Evolutionary conservation across 768 basidiomycete species (phyloP), one percentile per base, ranked within the genome.

Genomic region (Hydnomerulius pinastri): DNA sequence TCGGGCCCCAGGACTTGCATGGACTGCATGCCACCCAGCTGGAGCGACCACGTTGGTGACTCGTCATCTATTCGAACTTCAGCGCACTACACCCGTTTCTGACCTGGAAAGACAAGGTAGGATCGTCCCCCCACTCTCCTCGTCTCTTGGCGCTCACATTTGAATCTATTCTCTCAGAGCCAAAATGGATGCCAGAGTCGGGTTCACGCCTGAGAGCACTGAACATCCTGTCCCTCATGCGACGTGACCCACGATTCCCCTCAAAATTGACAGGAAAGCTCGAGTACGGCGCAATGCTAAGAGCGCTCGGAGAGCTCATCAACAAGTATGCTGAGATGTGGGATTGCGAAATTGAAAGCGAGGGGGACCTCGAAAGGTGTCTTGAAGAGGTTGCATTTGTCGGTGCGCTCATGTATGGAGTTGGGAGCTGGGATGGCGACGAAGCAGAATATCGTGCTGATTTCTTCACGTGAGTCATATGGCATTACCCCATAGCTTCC

Each of bases 351-450:
- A 55, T 62, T 20, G 45, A 54, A 18, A 49, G 68, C 46, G 49
- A 68, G 48, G 43, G 65, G 18, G 65, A 71, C 45, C 56, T 81
- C 3, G 68, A 72, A 15, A 57, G 66, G 21, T 83, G 82, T 60
- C 70, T 82, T 12, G 79, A 82, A 56, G 82, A 88, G 62, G 56
- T 87, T 9, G 62, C 67, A 2, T 86, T 81, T 79, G 65, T 74
- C 32, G 74, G 71, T 38, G 65, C 64, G 0, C 55, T 84, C 12
- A 69, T 83, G 18, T 87, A 81, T 56, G 81, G 75, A 3, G 68
- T 83, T 27, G 39, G 39, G 25, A 73, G 72, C 25, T 82, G 79
- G 6, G 81, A 76, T 71, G 62, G 71, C 4, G 32, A 48, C 6
- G 28, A 40, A 27, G 20, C 30, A 15, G 48, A 38, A 29, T 83